Base-by-base conservation (phyloP, 1,284 basidiomycete genomes). In the Naganishia albida region DNA sequence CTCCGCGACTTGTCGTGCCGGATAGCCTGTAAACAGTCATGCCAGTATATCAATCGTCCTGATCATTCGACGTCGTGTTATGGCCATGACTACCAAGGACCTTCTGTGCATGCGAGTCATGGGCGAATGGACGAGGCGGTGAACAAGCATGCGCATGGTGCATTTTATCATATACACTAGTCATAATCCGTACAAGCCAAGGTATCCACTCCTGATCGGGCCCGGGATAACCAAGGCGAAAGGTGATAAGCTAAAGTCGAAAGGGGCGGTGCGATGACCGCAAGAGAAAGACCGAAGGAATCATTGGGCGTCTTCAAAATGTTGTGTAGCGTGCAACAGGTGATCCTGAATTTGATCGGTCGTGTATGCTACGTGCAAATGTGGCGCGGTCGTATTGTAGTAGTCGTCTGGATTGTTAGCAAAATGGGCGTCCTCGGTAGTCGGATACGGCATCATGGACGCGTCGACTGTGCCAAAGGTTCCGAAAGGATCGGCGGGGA, bases 201-300 rank as follows among this genome's bases (percentile, higher is more conserved):
- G 26, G 30, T 23, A 20, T 48, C 46, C 6, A 13, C 20, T 10
- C 20, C n/a, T 12, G 13, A 6, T 7, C 4, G 6, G 46, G 46
- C n/a, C 46, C 4, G 39, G 7, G 34, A 53, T 18, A 53, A 18
- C 51, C 51, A 23, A 20, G 34, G 34, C n/a, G 12, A 20, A 53
- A 53, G 28, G 25, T 48, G 8, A 56, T 26, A 40, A 60, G 57
- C 57, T 46, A 60, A 60, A 60, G 48, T 48, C 57, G 57, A 60
- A 60, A 39, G 44, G 38, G 46, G 39, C 25, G 43, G 53, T 16
- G 26, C 18, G 28, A 44, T 10, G 16, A 39, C 13, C 25, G 16
- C 3, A n/a, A n/a, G 8, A 48, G n/a, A 38, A 38, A 23, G 57
- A 20, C 26, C 1, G 12, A 10, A 7, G 13, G n/a, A 3, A 39